These are phyloP conservation scores for Rhizopus stolonifer DNA, from an alignment of 371 early-diverging fungal genomes.

Conservation along the genomic window DNA sequence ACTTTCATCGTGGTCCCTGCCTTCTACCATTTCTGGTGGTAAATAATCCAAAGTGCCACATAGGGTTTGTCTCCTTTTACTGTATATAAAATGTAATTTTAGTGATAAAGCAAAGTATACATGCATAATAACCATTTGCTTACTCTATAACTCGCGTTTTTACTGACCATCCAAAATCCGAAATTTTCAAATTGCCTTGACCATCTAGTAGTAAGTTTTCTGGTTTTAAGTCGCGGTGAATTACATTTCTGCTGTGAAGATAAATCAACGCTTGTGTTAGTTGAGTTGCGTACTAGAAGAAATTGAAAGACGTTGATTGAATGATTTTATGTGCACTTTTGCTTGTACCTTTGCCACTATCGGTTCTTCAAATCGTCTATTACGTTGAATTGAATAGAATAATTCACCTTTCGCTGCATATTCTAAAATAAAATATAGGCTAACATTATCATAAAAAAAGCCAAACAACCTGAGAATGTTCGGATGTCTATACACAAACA, in stretches of 20 bases:
- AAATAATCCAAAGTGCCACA: constrained; percentile 99
- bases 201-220: constrained; percentile 89
- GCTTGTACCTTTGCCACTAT: constrained; percentile 74
- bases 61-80: constrained; percentile 75
- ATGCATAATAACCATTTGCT: background rate
- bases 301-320: background rate
- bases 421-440: constrained; percentile 95
- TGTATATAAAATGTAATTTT: background rate
- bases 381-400: constrained; percentile 78
- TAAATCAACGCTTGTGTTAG: constrained; percentile 76
- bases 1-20: constrained; percentile 70
- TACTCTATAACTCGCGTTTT: constrained; percentile 39
- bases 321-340: too few species aligned
- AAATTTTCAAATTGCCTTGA: constrained; percentile 51
- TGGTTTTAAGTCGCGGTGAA: constrained; percentile 96
- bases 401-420: constrained; percentile 96
- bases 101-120: background rate
- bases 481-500: constrained; percentile 68
- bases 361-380: constrained; percentile 73
- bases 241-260: constrained; percentile 92
- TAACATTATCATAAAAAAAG: constrained; percentile 94
- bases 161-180: constrained; percentile 56
- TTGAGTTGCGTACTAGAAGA: constrained; percentile 82
- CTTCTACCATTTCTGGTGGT: constrained; percentile 93
- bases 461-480: constrained; percentile 96